phyloP scores from a whole-genome alignment of 768 basidiomycete genomes.

The Podaxis mareebaensis region DNA sequence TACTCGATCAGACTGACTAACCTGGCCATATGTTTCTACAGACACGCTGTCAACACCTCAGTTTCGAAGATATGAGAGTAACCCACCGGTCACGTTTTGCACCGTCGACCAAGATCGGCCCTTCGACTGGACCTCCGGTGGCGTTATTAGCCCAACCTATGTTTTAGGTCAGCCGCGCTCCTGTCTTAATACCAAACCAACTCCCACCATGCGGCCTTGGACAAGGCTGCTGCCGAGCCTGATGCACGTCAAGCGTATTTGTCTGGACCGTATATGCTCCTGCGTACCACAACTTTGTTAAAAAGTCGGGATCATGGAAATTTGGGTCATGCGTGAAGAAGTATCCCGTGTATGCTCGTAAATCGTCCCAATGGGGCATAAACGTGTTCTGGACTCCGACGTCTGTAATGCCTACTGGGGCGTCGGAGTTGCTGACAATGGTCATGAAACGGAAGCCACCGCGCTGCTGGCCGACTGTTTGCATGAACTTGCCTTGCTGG shows the following conservation, averaged over 20 bases:
- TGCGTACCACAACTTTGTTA: constrained; percentile 56
- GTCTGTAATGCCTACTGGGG: constrained; percentile 41
- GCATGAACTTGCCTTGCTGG: constrained; percentile 29
- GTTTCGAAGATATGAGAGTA: not conserved
- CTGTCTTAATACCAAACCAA: not conserved
- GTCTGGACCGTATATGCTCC: constrained; percentile 58
- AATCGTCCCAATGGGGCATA: constrained; percentile 48
- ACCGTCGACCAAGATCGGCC: constrained; percentile 55
- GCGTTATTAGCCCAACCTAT: constrained; percentile 51
- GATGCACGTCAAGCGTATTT: constrained; percentile 40
- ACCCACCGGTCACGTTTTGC: constrained; percentile 51
- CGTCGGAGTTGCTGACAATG: constrained; percentile 38
- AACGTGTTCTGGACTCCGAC: constrained; percentile 44
- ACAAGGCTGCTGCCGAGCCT: constrained; percentile 35
- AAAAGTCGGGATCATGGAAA: constrained; percentile 44
- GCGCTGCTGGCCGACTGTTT: constrained; percentile 38
- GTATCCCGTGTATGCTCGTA: constrained; percentile 47
- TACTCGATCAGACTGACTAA: not conserved
- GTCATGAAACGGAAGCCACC: constrained; percentile 52
- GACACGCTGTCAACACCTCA: not conserved
- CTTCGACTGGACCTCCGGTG: constrained; percentile 44
- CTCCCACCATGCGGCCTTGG: constrained; percentile 23
- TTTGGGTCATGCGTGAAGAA: constrained; percentile 43
- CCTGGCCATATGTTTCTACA: constrained; percentile 15
- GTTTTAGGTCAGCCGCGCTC: not conserved